These are phyloP conservation scores for Discostella pseudostelligera DNA, from an alignment of 108 stramenopile genomes.

Conservation along the genomic window DNA sequence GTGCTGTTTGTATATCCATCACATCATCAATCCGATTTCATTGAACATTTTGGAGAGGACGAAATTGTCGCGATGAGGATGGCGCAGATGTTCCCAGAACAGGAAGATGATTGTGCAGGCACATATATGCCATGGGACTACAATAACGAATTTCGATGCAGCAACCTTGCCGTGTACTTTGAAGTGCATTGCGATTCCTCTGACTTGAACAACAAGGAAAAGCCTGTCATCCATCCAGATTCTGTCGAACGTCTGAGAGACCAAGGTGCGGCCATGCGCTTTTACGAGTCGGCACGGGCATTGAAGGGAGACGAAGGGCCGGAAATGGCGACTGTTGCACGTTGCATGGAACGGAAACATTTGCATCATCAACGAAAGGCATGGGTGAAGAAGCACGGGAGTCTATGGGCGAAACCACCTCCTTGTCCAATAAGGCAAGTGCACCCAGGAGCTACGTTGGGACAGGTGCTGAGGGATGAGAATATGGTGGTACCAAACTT, in stretches of 20 bases:
- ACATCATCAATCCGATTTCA: constrained; percentile 85
- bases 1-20: constrained; percentile 85
- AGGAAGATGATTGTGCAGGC: constrained; percentile 55
- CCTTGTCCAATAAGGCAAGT: constrained; percentile 72
- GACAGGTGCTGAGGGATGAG: constrained; percentile 57
- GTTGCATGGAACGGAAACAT: constrained; percentile 77
- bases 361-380: constrained; percentile 73
- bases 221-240: constrained; percentile 70
- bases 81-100: constrained; percentile 87
- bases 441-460: constrained; percentile 76
- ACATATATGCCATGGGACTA: constrained; percentile 84
- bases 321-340: constrained; percentile 74
- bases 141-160: constrained; percentile 84
- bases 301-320: constrained; percentile 87
- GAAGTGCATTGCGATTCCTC: constrained; percentile 64
- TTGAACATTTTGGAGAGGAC: constrained; percentile 69
- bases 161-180: constrained; percentile 86
- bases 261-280: constrained; percentile 78
- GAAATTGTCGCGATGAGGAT: constrained; percentile 83
- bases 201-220: constrained; percentile 12
- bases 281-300: constrained; percentile 84
- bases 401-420: constrained; percentile 72
- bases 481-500: constrained; percentile 86
- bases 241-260: constrained; percentile 64
- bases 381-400: constrained; percentile 81